Evolutionary conservation across 163 green algal genomes (phyloP), one percentile per base, ranked within the genome.

Genomic region (Coccomyxa subellipsoidea): DNA sequence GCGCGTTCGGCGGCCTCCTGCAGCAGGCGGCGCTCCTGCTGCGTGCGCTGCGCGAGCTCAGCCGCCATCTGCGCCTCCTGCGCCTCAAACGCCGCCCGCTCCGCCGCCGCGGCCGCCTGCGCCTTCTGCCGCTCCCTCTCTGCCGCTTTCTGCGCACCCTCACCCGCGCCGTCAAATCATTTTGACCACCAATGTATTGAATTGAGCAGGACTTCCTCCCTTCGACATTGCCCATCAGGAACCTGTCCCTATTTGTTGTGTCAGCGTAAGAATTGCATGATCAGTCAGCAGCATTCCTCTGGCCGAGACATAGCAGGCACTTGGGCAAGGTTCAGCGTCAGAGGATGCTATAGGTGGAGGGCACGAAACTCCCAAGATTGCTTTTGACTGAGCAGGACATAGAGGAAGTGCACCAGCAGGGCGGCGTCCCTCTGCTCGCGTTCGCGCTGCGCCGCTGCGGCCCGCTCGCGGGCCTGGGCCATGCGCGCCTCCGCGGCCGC

Each of bases 21-120:
- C 54, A 83, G 69, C 25, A 85, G 82, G 12, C 84, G 29, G 31
- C 81, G 82, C 47, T 76, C 79, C 27, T 80, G 79, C 0, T 76
- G 76, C 37, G 79, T 54, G n/a, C 85, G 77, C 82, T 90, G 82
- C 72, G 78, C 66, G n/a, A 85, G 76, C 76, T 69, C 59, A 4
- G 81, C 81, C 34, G 88, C 87, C 27, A 88, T 69, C 29, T 69
- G 75, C 35, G 82, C 79, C 81, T 91, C 76, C 25, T 59, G 38
- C 29, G 66, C 80, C 32, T 84, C 73, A 36, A 54, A 80, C 18
- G 66, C 47, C 25, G 32, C 25, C 9, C 80, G 70, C 80, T 38
- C 38, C 3, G 36, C 47, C 23, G 54, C 38, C 8, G 70, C 72
- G 2, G 78, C 77, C 40, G 70, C 78, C 12, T 72, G 40, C 29